Base-by-base conservation (phyloP, 2,329 filamentous ascomycete species). In the Aureobasidium sp. region DNA sequence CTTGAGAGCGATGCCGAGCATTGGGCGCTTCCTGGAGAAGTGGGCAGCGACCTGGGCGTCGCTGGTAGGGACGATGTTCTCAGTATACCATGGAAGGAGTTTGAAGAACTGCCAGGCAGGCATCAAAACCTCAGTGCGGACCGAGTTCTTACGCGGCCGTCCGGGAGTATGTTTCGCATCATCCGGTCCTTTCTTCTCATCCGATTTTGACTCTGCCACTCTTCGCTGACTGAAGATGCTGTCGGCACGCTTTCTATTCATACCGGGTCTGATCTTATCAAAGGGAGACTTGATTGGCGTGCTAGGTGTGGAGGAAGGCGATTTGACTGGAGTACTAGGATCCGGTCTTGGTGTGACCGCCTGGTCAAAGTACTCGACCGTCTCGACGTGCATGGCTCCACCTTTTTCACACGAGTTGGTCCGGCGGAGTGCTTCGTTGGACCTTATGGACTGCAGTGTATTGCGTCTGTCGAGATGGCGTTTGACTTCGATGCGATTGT, bases 91-190 rank as follows among this genome's bases (percentile, higher is more conserved):
- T 31, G 92, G 92, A 68, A 97, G 91, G 29, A 97, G 78, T 69
- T 89, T 91, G 76, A 97, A 97, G 70, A 97, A 96, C 70, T 97
- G 93, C 91, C 92, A 97, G 1, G 94, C 94, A 40, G 93, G 93
- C 78, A 97, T 96, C 63, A 93, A 87, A 15, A 97, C 89, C 68
- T 96, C 92, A 70, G 93, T 96, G 66, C 82, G 67, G 12, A 69
- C 69, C 69, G 39, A 70, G 53, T 42, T 65, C 61, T 54, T 66
- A 64, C 47, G 54, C 48, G 54, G 70, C 65, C 47, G 49, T 40
- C 14, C 60, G 42, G 60, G 60, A 33, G 44, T 47, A 9, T 15
- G 42, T 11, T 61, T 72, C 59, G 76, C 75, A 42, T 72, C 67
- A 77, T 74, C 66, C 27, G 70, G 68, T 69, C 19, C 35, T 82